Conservation (phyloP, 768 basidiomycete species). For the Lentinula boryana region DNA sequence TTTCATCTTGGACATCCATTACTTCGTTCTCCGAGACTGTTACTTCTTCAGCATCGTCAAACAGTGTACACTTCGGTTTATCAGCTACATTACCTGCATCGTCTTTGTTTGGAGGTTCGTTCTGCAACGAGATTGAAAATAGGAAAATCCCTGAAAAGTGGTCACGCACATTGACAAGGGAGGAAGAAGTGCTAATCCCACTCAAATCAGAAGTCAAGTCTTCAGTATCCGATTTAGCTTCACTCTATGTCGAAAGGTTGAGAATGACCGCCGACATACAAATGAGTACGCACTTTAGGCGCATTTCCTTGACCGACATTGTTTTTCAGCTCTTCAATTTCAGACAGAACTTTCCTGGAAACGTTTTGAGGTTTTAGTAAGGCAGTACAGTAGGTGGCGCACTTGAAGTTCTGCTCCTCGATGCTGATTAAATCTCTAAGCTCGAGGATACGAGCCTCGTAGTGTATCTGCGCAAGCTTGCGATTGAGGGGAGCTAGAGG, state of each 20-base stretch:
- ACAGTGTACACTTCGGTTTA: not conserved
- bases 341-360: not conserved
- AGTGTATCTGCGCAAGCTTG: slow-evolving; percentile 71
- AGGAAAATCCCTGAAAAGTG: too few relatives aligned
- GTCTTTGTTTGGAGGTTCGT: not conserved
- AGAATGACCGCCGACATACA: not conserved
- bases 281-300: not conserved
- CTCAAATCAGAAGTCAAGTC: not conserved
- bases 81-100: not conserved
- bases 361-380: not conserved
- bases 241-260: not conserved
- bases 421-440: slow-evolving; percentile 62
- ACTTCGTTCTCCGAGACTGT: not conserved
- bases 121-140: not conserved
- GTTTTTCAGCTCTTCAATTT: slow-evolving; percentile 1
- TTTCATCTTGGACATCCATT: not conserved
- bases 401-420: slow-evolving; percentile 82
- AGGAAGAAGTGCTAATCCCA: not conserved
- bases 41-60: not conserved
- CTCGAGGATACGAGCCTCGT: slow-evolving; percentile 62
- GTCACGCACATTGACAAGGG: not conserved
- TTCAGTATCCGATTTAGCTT: not conserved
- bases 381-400: slow-evolving; percentile 10
- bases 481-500: slow-evolving; percentile 56
- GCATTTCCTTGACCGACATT: not conserved